These are phyloP conservation scores for Earliella scabrosa DNA, from an alignment of 1,284 basidiomycete species.

Conservation along the genomic window DNA sequence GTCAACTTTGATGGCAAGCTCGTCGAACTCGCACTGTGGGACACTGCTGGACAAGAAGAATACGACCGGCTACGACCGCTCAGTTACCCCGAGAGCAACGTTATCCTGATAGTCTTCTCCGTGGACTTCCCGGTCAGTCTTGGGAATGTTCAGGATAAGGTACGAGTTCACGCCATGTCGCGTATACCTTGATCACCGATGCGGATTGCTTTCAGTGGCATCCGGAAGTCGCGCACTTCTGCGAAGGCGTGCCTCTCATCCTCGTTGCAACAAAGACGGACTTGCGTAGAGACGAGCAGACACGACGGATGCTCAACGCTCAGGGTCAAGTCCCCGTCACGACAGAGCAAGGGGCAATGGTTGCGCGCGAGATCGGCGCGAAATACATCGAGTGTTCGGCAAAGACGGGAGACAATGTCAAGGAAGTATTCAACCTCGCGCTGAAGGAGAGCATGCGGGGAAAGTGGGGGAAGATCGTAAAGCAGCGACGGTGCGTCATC, in stretches of 20 bases:
- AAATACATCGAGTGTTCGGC: conserved; percentile 95
- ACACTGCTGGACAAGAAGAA: conserved; percentile 98
- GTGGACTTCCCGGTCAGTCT: conserved; percentile 96
- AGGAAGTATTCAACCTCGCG: conserved; percentile 92
- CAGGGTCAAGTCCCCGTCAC: conserved; percentile 90
- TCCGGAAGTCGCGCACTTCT: conserved; percentile 97
- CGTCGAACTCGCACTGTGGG: conserved; percentile 96
- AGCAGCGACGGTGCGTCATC: conserved; percentile 78
- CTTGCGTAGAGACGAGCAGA: conserved; percentile 86
- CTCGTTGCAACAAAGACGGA: conserved; percentile 96
- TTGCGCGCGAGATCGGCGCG: conserved; percentile 94
- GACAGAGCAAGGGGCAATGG: conserved; percentile 75
- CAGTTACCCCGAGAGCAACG: conserved; percentile 95
- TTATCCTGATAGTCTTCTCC: conserved; percentile 97
- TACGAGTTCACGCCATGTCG: conserved; percentile 34
- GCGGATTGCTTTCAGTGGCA: conserved; percentile 74
- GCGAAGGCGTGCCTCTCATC: conserved; percentile 91
- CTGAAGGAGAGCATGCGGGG: conserved; percentile 86
- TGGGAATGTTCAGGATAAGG: conserved; percentile 94
- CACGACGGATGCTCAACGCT: conserved; percentile 89
- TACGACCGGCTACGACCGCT: conserved; percentile 94
- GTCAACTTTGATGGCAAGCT: conserved; percentile 88
- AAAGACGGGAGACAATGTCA: conserved; percentile 88
- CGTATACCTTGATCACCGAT: not conserved
- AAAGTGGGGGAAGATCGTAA: conserved; percentile 74